Base-by-base conservation (phyloP, 768 basidiomycete species). In the Phaffia australis region DNA sequence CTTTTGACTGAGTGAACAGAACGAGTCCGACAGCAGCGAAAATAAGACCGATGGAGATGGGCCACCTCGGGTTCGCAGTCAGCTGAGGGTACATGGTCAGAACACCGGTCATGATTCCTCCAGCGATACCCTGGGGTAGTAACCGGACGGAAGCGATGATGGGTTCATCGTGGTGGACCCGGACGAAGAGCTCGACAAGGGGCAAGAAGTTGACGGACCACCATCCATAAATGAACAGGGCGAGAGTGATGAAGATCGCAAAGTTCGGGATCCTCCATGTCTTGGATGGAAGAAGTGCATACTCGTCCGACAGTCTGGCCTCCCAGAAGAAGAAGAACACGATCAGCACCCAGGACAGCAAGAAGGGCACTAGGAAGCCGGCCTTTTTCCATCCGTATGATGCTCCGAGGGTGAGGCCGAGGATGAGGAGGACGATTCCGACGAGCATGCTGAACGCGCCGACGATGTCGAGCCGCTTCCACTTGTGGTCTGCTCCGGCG, bases 391-490 rank as follows among this genome's bases (percentile, higher is more conserved):
- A 76, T 27, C 75, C 74, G n/a, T 70, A 68, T 3, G 70, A 63
- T 6, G 72, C 72, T 14, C 74, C 74, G 32, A 71, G 63, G 9
- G 74, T 76, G 21, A 74, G 70, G 29, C 71, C 70, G 49, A 74
- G 68, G 29, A 76, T 70, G 52, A 75, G 63, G 62, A 71, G 70
- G 66, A 75, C 71, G 42, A 75, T 66, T 47, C 71, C 52, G n/a
- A 68, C 73, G 51, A 72, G 71, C 69, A 75, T 70, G 50, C 74
- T 59, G 30, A 71, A 16, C 30, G 74, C 72, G 27, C 76, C 76
- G 65, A 73, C 69, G 51, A 76, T 55, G 58, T 76, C 76, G 50
- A 76, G 69, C 63, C 71, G 66, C 60, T 73, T 73, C 72, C 72
- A 75, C 66, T 69, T 46, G 27, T 65, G 30, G 55, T 73, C 69